Conservation (phyloP, 2,329 filamentous ascomycete species). For the Pseudogymnoascus sp. region DNA sequence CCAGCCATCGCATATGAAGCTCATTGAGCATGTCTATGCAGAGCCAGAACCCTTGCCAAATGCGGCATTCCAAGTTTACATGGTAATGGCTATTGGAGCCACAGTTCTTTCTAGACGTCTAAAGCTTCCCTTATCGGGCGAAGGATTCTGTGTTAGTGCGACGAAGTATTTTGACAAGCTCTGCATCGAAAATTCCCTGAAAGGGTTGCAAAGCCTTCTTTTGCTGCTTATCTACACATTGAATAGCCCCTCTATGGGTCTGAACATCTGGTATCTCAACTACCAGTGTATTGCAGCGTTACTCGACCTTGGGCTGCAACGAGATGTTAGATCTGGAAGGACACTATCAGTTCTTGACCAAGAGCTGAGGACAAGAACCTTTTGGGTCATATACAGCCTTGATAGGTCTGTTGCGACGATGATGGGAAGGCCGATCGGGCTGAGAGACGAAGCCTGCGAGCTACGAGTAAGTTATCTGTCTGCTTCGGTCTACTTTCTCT, state of each 20-base stretch:
- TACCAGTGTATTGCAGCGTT: conserved; percentile 45
- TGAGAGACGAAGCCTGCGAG: conserved; percentile 47
- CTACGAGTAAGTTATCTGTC: conserved; percentile 32
- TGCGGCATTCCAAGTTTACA: conserved; percentile 39
- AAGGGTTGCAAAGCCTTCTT: conserved; percentile 41
- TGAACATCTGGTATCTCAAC: conserved; percentile 47
- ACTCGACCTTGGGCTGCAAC: conserved; percentile 43
- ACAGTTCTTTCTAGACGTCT: conserved; percentile 36
- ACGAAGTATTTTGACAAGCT: conserved; percentile 38
- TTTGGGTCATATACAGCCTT: conserved; percentile 45
- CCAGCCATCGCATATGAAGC: conserved; percentile 32
- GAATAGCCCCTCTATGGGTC: conserved; percentile 38
- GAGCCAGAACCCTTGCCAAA: conserved; percentile 24
- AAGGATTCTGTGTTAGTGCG: conserved; percentile 41
- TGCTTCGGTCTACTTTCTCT: neutral
- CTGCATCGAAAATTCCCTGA: conserved; percentile 39
- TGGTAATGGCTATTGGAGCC: conserved; percentile 44
- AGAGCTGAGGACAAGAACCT: conserved; percentile 46
- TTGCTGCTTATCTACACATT: conserved; percentile 41
- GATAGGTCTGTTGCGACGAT: conserved; percentile 45
- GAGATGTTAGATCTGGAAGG: conserved; percentile 35
- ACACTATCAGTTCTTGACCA: conserved; percentile 40
- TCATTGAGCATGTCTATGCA: conserved; percentile 30
- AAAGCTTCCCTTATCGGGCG: conserved; percentile 36
- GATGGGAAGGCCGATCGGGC: conserved; percentile 46